These are phyloP conservation scores for Trichomonascus vanleenenianus DNA, from an alignment of 805 yeast genomes.

Conservation along the genomic window DNA sequence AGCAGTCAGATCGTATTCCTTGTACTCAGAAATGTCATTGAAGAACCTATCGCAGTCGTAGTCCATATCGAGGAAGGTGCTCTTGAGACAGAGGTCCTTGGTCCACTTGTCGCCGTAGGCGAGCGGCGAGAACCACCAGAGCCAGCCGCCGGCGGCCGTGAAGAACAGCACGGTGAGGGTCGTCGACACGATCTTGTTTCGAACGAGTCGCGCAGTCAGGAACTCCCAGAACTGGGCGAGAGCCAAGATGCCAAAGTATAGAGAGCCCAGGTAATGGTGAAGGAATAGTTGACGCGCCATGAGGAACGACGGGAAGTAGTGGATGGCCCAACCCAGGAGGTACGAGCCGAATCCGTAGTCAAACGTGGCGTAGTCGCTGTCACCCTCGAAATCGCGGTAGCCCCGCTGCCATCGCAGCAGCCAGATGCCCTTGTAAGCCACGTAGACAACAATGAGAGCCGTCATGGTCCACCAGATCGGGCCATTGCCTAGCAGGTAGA, in stretches of 20 bases:
- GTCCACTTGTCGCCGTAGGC: conserved; percentile 82
- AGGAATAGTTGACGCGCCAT: conserved; percentile 92
- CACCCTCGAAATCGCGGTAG: conserved; percentile 24
- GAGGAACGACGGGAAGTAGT: conserved; percentile 54
- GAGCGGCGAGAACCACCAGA: conserved; percentile 58
- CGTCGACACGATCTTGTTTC: conserved; percentile 39
- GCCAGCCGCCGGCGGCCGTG: conserved; percentile 45
- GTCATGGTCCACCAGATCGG: conserved; percentile 45
- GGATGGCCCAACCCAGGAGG: conserved; percentile 50
- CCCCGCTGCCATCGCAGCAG: conserved; percentile 36
- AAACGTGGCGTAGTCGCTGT: conserved; percentile 23
- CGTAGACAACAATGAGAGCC: conserved; percentile 25
- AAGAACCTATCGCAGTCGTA: conserved; percentile 64
- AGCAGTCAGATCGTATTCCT: too few relatives aligned
- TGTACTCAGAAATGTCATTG: conserved; percentile 24
- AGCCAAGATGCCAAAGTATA: conserved; percentile 77
- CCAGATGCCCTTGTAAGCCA: conserved; percentile 22
- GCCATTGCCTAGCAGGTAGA: conserved; percentile 61
- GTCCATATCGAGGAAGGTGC: conserved; percentile 75
- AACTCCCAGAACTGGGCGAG: conserved; percentile 50
- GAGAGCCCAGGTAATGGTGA: conserved; percentile 90
- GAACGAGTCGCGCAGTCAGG: conserved; percentile 23
- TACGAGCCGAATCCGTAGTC: conserved; percentile 35
- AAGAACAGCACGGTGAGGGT: conserved; percentile 42
- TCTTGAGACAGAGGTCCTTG: conserved; percentile 48